A percentile compares a stretch with the other conserved stretches of the same genome.
Evolutionary conservation across 208 protist genomes (phyloP).

Genomic region (Endotrypanum monterogeii): DNA sequence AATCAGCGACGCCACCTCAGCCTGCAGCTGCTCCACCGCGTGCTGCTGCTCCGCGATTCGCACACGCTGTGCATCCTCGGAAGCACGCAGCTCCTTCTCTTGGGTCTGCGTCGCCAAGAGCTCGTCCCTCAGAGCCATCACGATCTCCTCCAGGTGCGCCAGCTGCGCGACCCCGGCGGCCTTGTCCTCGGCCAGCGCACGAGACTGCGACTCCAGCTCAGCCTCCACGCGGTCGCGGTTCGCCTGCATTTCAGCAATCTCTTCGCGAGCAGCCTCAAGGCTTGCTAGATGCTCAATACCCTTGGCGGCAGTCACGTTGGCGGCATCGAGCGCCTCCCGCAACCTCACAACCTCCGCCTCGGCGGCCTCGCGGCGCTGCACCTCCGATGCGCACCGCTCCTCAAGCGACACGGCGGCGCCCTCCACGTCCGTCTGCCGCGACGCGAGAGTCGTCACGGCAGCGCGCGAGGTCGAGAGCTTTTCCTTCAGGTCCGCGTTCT

Average conservation of each 20-base stretch:
- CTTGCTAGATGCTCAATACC: conserved; percentile 9
- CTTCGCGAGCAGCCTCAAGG: conserved; percentile 8
- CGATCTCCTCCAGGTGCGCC: conserved; percentile 8
- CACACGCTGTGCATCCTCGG: neutral
- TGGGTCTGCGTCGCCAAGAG: conserved; percentile 25
- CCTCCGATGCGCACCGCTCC: conserved; percentile 11
- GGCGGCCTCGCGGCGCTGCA: neutral
- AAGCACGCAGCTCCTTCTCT: neutral
- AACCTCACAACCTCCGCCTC: conserved; percentile 4
- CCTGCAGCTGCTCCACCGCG: conserved; percentile 16
- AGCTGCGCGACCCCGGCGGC: neutral
- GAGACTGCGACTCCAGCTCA: neutral
- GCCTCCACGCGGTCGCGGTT: neutral
- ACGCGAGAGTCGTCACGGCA: conserved; percentile 10
- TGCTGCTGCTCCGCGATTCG: conserved; percentile 12
- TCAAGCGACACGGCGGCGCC: neutral
- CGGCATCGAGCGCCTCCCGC: neutral
- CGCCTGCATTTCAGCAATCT: conserved; percentile 7
- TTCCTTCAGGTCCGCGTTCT: conserved; percentile 19
- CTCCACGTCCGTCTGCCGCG: neutral
- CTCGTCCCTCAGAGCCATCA: conserved; percentile 32
- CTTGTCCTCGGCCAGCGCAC: neutral
- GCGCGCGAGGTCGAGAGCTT: conserved; percentile 16
- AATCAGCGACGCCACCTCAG: conserved; percentile 12
- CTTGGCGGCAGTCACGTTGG: conserved; percentile 12